Base-by-base conservation (phyloP, 352 stramenopile genomes). In the Pythium scleroteichum region DNA sequence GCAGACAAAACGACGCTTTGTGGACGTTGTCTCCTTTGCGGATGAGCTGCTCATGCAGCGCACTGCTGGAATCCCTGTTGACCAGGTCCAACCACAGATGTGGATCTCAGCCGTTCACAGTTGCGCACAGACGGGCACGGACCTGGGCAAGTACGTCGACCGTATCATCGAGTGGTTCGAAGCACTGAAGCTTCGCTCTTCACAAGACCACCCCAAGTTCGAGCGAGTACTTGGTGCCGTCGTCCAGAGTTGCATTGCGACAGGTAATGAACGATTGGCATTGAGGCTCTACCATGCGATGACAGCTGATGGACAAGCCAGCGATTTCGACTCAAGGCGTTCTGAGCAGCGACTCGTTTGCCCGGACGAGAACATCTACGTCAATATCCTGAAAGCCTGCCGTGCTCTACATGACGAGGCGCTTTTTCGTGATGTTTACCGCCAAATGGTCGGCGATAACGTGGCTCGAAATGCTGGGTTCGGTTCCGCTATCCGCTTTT, bases 361-460 rank as follows among this genome's bases (percentile, higher is more conserved):
- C 8, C 66, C 57, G n/a, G 84, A 93, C 60, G 84, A 93, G 57
- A 93, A 91, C 52, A 85, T 93, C 14, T 87, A 82, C 61, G 79
- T 93, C 24, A 93, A 91, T 58, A 66, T 86, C 17, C 70, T 93
- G 58, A 88, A 87, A 59, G 76, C 81, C 14, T 79, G 72, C 29
- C 59, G 62, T 13, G 68, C 62, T 14, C 42, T 72, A 8, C 64
- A 72, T 1, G 72, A 93, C 54, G 57, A 59, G 1, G 51, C 50
- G 14, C 54, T 72, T n/a, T 80, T 91, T 20, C 74, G 73, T 24
- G 63, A 89, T 27, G 72, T 78, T 17, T 93, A 89, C 48, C 61
- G 69, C 2, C 59, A 46, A 17, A 90, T 93, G 82, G 73, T 61
- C 24, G 41, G 56, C 32, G 73, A 78, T 55, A 68, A 72, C 44